A percentile compares a stretch with the other conserved stretches of the same genome.
Conservation (phyloP, 805 yeast species). For the Dipodascopsis uninucleata region DNA sequence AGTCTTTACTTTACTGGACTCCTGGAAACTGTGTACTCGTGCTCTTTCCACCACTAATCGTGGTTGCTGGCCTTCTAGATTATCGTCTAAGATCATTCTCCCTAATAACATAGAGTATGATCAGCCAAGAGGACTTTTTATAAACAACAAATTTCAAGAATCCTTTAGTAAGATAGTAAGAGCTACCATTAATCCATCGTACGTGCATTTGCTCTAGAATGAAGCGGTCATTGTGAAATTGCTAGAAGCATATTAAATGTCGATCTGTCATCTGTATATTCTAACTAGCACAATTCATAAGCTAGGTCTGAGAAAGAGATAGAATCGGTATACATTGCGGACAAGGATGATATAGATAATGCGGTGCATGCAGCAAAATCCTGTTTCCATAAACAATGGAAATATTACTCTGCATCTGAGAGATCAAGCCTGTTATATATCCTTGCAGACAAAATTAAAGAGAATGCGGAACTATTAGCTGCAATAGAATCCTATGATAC, state of each 20-base stretch:
- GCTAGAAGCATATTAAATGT: constrained; percentile 52
- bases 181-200: no score
- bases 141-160: constrained; percentile 84
- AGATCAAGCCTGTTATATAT: constrained; percentile 6
- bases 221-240: constrained; percentile 61
- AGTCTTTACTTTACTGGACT: no score
- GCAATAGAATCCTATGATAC: constrained; percentile 18
- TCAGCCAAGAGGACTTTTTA: constrained; percentile 87
- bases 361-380: constrained; percentile 16
- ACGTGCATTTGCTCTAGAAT: no score
- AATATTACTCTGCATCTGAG: constrained; percentile 10
- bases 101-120: constrained; percentile 65
- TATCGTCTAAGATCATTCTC: constrained; percentile 45
- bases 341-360: constrained; percentile 7
- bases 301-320: constrained; percentile 10
- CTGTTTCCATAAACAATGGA: constrained; percentile 11
- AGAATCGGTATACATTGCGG: constrained; percentile 6
- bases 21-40: no score
- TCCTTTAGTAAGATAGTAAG: no score
- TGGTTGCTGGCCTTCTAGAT: no score
- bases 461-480: constrained; percentile 6
- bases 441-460: constrained; percentile 7
- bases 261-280: constrained; percentile 25
- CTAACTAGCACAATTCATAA: neutral
- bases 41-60: no score